Conservation (phyloP, 1,139 yeast species). For the Hemisphaericaspora lyxosophila region DNA sequence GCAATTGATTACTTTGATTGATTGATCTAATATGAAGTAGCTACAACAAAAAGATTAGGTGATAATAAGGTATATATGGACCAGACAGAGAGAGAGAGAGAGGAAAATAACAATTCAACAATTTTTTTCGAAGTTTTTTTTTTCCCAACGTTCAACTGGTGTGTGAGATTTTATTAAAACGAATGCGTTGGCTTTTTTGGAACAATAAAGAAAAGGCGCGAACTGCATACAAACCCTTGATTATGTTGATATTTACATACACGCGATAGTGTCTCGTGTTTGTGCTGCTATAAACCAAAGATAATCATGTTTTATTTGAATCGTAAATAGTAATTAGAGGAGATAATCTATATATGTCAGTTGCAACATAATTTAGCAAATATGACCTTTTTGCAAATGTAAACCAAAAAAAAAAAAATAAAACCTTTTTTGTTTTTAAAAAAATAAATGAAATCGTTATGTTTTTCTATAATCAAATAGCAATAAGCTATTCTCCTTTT, state of each 20-base stretch:
- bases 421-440: too few species aligned
- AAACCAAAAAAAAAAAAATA: neutral
- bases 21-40: slow-evolving; percentile 1
- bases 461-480: neutral
- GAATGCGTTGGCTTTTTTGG: neutral
- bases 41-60: neutral
- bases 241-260: too few species aligned
- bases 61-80: too few species aligned
- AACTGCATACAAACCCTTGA: too few species aligned
- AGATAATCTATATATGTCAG: too few species aligned
- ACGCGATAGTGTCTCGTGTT: neutral
- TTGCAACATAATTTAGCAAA: too few species aligned
- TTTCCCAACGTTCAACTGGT: neutral
- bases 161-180: neutral
- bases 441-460: neutral
- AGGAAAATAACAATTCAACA: slow-evolving; percentile 16
- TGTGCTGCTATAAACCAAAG: neutral
- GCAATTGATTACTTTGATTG: slow-evolving; percentile 6
- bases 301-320: neutral
- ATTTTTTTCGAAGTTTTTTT: slow-evolving; percentile 8
- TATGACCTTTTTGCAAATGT: neutral
- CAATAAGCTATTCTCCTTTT: neutral
- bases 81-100: too few species aligned
- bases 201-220: too few species aligned
- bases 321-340: neutral